Conservation (phyloP, 2,329 filamentous ascomycete genomes). For the Stemphylium beticola region DNA sequence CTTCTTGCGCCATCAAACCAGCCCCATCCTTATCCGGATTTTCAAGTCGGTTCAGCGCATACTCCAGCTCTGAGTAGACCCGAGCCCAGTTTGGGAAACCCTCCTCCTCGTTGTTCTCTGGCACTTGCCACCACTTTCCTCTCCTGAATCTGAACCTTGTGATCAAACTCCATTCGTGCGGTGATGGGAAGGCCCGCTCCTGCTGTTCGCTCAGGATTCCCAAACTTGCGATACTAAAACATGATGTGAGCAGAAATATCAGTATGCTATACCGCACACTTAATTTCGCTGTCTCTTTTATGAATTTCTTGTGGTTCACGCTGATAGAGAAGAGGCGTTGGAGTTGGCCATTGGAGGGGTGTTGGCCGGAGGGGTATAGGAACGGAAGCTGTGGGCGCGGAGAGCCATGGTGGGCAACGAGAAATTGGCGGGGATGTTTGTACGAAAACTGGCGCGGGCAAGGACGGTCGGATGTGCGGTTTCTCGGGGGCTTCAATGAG, state of each 20-base stretch:
- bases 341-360: constrained; percentile 52
- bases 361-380: constrained; percentile 62
- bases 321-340: constrained; percentile 75
- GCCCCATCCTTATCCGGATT: constrained; percentile 71
- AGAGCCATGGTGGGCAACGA: constrained; percentile 50
- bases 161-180: constrained; percentile 78
- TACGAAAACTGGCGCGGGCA: constrained; percentile 64
- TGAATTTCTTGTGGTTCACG: constrained; percentile 70
- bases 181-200: constrained; percentile 79
- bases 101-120: constrained; percentile 64
- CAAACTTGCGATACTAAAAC: constrained; percentile 66
- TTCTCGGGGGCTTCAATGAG: constrained; percentile 28
- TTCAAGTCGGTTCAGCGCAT: constrained; percentile 71
- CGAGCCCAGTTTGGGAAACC: constrained; percentile 73
- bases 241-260: constrained; percentile 68
- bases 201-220: constrained; percentile 75
- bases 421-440: constrained; percentile 59
- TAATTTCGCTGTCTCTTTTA: constrained; percentile 73
- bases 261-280: constrained; percentile 71
- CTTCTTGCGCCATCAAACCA: constrained; percentile 64
- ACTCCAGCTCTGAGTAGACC: constrained; percentile 65
- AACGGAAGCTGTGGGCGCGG: constrained; percentile 70
- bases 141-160: constrained; percentile 72
- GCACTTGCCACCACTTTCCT: constrained; percentile 53
- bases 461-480: constrained; percentile 20